Base-by-base conservation (phyloP, 768 basidiomycete genomes). In the Mrakia gelida region DNA sequence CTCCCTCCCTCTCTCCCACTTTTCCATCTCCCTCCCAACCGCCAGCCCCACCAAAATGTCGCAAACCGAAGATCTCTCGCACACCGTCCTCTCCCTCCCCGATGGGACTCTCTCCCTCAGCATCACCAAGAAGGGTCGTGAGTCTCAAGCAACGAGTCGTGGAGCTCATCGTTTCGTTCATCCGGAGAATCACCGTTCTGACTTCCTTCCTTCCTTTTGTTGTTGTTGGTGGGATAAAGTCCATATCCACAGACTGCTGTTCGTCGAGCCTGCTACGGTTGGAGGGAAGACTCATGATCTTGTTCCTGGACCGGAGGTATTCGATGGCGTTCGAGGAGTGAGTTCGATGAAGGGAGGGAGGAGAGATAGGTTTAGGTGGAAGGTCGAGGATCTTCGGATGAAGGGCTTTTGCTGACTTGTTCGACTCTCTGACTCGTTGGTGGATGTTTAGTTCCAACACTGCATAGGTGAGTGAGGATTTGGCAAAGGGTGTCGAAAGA, bases 401-500 rank as follows among this genome's bases (percentile, higher is more conserved):
- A 41, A 43, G 23, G 21, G 38, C 73, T 75, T 59, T 54, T 54
- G 5, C 45, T 26, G 15, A 34, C 32, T 32, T 23, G 56, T 28
- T 38, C 10, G n/a, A n/a, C n/a, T n/a, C 8, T 8, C 26, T 62
- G 26, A n/a, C 61, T 45, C n/a, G 10, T 26, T 54, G 28, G 49
- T 2, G 45, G 11, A 10, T 52, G 30, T 8, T 28, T 43, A 75
- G 75, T 78, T 78, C 73, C 61, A 68, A 32, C 77, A 78, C 43
- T 78, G 77, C 38, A 45, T 78, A 54, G 68, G 76, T 77, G 45
- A 68, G 76, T 65, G 54, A 59, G 4, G 59, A 52, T 21, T 13
- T 21, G 2, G 2, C 49, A 8, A 10, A 59, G n/a, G 59, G 4
- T 26, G 7, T 7, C n/a, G n/a, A n/a, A 56, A 21, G 7, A n/a